A percentile compares a stretch with the other conserved stretches of the same genome.
phyloP scores from a whole-genome alignment of 2,329 filamentous ascomycete species.

The Aureobasidium sp. region DNA sequence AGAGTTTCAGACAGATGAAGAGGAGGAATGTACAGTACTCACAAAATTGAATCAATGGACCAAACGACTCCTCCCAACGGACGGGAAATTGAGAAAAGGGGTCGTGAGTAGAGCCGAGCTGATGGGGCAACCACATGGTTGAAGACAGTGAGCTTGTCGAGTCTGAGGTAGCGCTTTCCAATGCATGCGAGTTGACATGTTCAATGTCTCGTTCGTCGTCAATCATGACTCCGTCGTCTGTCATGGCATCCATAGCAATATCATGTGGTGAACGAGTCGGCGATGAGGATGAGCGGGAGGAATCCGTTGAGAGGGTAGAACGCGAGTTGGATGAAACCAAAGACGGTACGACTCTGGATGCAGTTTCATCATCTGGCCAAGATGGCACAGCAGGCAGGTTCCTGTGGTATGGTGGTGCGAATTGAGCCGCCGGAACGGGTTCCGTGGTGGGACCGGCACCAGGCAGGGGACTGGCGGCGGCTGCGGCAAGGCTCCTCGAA shows the following conservation, averaged over 20 bases:
- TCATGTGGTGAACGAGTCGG: background rate
- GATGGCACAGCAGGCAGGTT: background rate
- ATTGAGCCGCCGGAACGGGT: background rate
- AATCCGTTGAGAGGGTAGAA: background rate
- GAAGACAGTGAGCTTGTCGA: background rate
- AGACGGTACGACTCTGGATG: background rate
- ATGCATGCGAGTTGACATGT: background rate
- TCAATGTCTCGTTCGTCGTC: background rate
- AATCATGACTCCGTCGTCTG: background rate
- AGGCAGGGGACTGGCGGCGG: background rate
- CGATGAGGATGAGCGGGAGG: background rate
- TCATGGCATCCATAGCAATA: background rate
- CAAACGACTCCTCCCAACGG: background rate
- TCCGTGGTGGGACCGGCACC: background rate
- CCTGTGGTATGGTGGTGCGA: background rate
- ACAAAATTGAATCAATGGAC: background rate
- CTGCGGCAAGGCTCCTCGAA: background rate
- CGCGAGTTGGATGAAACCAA: background rate
- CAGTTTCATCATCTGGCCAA: background rate
- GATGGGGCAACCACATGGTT: background rate
- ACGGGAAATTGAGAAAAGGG: background rate
- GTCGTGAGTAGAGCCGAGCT: slow-evolving; percentile 1
- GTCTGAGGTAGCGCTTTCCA: background rate
- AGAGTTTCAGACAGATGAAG: background rate
- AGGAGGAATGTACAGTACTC: background rate